phyloP scores from a whole-genome alignment of 108 stramenopile species.

The Tribonema minus region DNA sequence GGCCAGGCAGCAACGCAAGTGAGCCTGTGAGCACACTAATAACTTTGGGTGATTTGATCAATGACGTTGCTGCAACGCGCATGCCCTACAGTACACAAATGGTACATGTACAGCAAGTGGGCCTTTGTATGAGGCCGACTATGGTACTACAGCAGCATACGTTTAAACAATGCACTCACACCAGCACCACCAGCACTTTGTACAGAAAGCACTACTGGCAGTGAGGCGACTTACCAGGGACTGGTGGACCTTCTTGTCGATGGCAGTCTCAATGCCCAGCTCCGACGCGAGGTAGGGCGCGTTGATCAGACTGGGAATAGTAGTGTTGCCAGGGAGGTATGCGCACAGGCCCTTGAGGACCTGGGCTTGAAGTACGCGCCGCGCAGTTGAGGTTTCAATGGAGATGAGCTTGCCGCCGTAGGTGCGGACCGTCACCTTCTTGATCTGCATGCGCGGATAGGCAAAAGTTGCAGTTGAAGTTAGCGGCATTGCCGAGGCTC shows the following conservation, averaged over 20 bases:
- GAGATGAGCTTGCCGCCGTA: constrained; percentile 46
- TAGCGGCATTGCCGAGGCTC: no score
- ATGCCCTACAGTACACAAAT: no score
- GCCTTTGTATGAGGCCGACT: no score
- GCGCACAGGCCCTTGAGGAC: constrained; percentile 51
- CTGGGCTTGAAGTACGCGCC: constrained; percentile 41
- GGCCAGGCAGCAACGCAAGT: no score
- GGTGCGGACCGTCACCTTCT: constrained; percentile 13
- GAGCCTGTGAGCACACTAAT: no score
- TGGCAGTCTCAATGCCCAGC: constrained; percentile 42
- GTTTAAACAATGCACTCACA: no score
- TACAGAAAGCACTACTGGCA: background rate
- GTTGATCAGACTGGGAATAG: constrained; percentile 48
- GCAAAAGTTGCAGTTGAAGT: no score
- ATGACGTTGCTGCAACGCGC: no score
- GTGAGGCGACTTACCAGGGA: background rate
- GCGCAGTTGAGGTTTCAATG: constrained; percentile 34
- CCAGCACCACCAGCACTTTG: background rate
- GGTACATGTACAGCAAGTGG: no score
- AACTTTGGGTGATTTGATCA: no score
- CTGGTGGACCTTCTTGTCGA: constrained; percentile 45
- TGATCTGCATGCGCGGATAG: constrained; percentile 5
- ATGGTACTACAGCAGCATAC: no score
- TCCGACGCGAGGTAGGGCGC: constrained; percentile 50
- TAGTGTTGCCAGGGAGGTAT: constrained; percentile 18